phyloP scores from a whole-genome alignment of 148 eudicot genomes.

The Suaeda aralocaspica region DNA sequence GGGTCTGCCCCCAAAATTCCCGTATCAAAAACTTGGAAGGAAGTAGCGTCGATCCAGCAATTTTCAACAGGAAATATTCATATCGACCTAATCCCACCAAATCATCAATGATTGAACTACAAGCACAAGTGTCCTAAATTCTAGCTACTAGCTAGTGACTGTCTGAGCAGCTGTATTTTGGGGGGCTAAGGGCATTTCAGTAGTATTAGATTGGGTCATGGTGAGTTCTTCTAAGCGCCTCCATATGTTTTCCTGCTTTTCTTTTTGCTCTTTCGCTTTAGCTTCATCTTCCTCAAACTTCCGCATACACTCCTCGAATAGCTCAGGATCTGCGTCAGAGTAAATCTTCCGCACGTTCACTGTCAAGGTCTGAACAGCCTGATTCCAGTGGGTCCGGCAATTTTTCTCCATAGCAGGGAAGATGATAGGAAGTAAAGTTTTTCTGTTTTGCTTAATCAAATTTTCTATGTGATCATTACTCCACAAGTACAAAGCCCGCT shows the following conservation, averaged over 20 bases:
- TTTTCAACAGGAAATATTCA: slow-evolving; percentile 4
- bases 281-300: slow-evolving; percentile 44
- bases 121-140: slow-evolving; percentile 8
- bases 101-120: slow-evolving; percentile 10
- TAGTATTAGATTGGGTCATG: slow-evolving; percentile 15
- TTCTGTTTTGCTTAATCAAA: slow-evolving; percentile 40
- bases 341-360: slow-evolving; percentile 42
- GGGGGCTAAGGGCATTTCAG: slow-evolving; percentile 24
- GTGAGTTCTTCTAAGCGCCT: slow-evolving; percentile 34
- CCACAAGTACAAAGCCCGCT: slow-evolving; percentile 45
- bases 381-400: slow-evolving; percentile 42
- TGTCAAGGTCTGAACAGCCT: slow-evolving; percentile 45
- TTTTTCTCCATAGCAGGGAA: slow-evolving; percentile 42
- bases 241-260: slow-evolving; percentile 39
- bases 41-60: slow-evolving; percentile 10
- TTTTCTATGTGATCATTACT: slow-evolving; percentile 45
- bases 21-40: slow-evolving; percentile 9
- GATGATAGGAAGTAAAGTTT: slow-evolving; percentile 40
- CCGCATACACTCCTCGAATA: slow-evolving; percentile 35
- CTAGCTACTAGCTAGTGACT: slow-evolving; percentile 25
- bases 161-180: slow-evolving; percentile 22
- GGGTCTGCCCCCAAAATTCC: slow-evolving; percentile 1
- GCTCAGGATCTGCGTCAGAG: slow-evolving; percentile 37
- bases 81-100: slow-evolving; percentile 4
- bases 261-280: slow-evolving; percentile 26